Evolutionary conservation across 2,329 filamentous ascomycete species (phyloP), one percentile per base, ranked within the genome.

Genomic region (Aspergillus alliaceus): DNA sequence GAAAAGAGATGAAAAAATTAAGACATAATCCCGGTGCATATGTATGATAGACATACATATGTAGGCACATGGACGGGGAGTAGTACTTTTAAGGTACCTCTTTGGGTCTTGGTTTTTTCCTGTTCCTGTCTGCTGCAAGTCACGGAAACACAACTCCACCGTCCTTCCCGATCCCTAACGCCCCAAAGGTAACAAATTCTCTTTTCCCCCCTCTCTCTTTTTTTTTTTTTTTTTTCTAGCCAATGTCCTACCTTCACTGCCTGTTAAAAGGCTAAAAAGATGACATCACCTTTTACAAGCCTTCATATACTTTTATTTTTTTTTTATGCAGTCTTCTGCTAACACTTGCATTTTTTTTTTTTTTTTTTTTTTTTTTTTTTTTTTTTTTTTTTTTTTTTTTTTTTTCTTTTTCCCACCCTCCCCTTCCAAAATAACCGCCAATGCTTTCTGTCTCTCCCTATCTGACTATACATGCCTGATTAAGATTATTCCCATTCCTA

Each of bases 381-480:
- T 40, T 25, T 42, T n/a, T 25, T 8, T 42, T 42, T 24, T 42
- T n/a, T 4, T 42, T 22, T 4, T 42, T 25, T 44, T 44, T 44
- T 24, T 42, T 25, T 44, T 51, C 14, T 29, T 25, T 53, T 20
- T 27, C 20, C 18, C 20, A 35, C 40, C 22, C 40, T 44, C 15
- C 47, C 31, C 31, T 15, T 15, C 31, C 6, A 32, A 35, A 32
- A 44, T 22, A 22, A 39, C 48, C 31, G 48, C 24, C 47, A 46
- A 54, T 53, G 49, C 51, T 56, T 32, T 42, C 40, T 53, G 49
- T 52, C 51, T 57, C 44, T 48, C 44, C 44, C 18, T 48, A 48
- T 48, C 42, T 18, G 14, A 27, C 29, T 15, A 20, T 22, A 48
- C 44, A 32, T 48, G 32, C 44, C 44, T 48, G 20, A 48, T 32